Base-by-base conservation (phyloP, 2,329 filamentous ascomycete genomes). In the Stachybotrys elegans region DNA sequence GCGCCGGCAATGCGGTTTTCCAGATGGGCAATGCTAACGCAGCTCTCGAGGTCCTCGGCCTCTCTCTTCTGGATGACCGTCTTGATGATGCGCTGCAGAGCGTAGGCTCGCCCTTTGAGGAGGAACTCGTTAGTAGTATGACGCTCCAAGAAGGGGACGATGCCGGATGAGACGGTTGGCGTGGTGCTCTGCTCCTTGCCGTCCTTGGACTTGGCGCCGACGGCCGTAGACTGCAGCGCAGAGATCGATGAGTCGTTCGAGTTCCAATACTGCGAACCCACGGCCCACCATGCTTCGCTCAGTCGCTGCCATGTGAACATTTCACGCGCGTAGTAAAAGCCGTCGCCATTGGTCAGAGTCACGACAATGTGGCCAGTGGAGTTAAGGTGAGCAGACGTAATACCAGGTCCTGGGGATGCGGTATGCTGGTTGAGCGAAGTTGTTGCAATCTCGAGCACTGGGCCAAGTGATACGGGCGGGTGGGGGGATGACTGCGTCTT, bases 211-310 rank as follows among this genome's bases (percentile, higher is more conserved):
- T 73, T 72, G 3, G 81, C 72, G 0, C 84, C 81, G 7, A 84
- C 76, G 9, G 82, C 81, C 1, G 82, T 84, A 3, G 87, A 82
- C 51, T 89, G 83, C 29, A 95, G 67, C 41, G 90, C 87, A 39
- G 86, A 84, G 43, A 95, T 82, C 1, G 90, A 90, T 2, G 89
- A 90, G 57, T 96, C 93, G 43, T 90, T 95, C 1, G 90, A 94
- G 65, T 98, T 97, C 94, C 93, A 98, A 63, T 98, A 98, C 61
- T 98, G 93, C 54, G 88, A 95, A 16, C 91, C 91, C 0, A 97
- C 90, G 0, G 92, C 92, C 90, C 93, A 98, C 93, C 93, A 98
- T 2, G 88, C 79, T 61, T 98, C 94, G 3, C 90, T 95, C n/a
- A 98, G 74, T 9, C 91, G 83, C 65, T 97, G 92, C 93, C 93